These are phyloP conservation scores for Globisporangium okanoganense DNA, from an alignment of 352 stramenopile species.

Conservation along the genomic window DNA sequence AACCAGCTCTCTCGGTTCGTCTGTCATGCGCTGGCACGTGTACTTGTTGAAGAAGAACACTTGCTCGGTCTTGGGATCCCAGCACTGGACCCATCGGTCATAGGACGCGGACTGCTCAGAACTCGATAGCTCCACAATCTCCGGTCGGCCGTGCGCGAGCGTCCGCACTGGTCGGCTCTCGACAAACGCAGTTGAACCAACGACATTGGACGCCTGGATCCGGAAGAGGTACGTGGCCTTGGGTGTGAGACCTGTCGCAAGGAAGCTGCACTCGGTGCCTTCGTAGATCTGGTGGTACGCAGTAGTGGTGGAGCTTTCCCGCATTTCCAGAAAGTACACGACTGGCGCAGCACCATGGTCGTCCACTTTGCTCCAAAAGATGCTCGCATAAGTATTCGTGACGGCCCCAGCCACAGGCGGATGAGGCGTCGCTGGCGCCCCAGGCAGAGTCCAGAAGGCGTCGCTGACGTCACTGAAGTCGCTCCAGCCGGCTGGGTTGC, in stretches of 20 bases:
- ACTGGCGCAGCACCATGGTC: conserved; percentile 57
- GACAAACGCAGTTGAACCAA: conserved; percentile 56
- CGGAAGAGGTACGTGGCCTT: conserved; percentile 63
- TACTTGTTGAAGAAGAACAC: conserved; percentile 91
- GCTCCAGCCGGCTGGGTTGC: conserved; percentile 69
- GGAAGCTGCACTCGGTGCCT: conserved; percentile 58
- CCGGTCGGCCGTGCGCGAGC: conserved; percentile 45
- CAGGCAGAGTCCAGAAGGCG: conserved; percentile 58
- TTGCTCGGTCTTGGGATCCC: conserved; percentile 79
- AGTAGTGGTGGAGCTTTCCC: conserved; percentile 22
- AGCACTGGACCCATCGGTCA: conserved; percentile 84
- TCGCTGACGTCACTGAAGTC: conserved; percentile 51
- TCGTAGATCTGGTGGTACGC: conserved; percentile 52
- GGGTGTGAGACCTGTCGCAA: conserved; percentile 39
- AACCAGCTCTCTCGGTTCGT: conserved; percentile 49
- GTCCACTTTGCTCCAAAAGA: conserved; percentile 64
- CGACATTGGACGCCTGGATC: conserved; percentile 61
- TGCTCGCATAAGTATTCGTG: conserved; percentile 64
- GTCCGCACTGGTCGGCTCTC: conserved; percentile 62
- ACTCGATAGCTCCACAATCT: conserved; percentile 63
- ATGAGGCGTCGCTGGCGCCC: conserved; percentile 33
- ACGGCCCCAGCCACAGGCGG: conserved; percentile 49
- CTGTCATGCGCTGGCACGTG: conserved; percentile 60
- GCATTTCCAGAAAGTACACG: conserved; percentile 57
- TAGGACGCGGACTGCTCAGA: conserved; percentile 30